phyloP scores from a whole-genome alignment of 192 early-diverging fungal genomes.

The Podila epicladia region DNA sequence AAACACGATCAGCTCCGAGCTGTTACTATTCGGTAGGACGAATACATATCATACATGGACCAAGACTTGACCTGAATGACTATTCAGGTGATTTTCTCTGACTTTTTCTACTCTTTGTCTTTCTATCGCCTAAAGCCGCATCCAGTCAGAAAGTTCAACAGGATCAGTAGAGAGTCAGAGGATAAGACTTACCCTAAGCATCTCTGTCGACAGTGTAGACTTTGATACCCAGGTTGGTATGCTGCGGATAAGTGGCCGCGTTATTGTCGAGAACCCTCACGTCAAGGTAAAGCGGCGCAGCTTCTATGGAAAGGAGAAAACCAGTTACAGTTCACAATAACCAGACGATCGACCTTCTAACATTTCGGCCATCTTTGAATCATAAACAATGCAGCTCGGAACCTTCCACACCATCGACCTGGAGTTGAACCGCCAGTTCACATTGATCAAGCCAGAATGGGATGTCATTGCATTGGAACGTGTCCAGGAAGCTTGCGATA shows the following conservation, averaged over 20 bases:
- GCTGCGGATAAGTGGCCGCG: constrained; percentile 89
- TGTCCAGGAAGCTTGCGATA: constrained; percentile 89
- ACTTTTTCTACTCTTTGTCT: background rate
- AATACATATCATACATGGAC: too few relatives aligned
- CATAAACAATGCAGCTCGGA: constrained; percentile 67
- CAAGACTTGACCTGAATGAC: too few relatives aligned
- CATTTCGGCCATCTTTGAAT: constrained; percentile 9
- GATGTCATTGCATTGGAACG: constrained; percentile 92
- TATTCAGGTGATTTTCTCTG: background rate
- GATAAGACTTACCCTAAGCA: constrained; percentile 82
- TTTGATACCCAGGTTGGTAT: constrained; percentile 90
- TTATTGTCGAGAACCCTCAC: constrained; percentile 86
- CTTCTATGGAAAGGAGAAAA: background rate
- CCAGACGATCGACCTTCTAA: background rate
- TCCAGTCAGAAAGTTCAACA: constrained; percentile 88
- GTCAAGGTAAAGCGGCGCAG: constrained; percentile 73
- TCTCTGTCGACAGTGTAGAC: constrained; percentile 85
- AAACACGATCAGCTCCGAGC: constrained; percentile 89
- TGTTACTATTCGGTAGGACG: constrained; percentile 78
- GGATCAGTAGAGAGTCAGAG: constrained; percentile 89
- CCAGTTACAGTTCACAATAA: background rate
- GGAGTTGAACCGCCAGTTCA: constrained; percentile 89
- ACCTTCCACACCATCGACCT: constrained; percentile 96
- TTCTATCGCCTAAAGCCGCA: constrained; percentile 63
- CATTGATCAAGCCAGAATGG: constrained; percentile 90